Evolutionary conservation across 2,329 filamentous ascomycete genomes (phyloP), one percentile per base, ranked within the genome.

Genomic region (Ophiostoma montium): DNA sequence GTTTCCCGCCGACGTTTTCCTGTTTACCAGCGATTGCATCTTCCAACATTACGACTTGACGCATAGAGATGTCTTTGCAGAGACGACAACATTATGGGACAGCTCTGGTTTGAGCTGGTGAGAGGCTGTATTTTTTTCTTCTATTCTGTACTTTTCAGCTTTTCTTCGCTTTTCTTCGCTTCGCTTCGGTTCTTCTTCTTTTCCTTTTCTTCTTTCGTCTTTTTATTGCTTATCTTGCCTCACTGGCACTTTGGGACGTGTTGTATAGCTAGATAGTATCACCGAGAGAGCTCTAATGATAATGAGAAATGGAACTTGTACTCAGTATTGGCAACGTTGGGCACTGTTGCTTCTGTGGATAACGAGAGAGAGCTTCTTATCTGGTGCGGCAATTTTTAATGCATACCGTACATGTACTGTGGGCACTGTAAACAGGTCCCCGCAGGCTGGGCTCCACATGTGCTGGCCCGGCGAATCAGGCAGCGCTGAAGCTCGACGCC

Each of bases 351-450:
- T 23, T 33, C 23, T 13, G 16, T 45, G 19, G 33, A 42, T 44
- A 41, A 41, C 38, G 36, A n/a, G n/a, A n/a, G 36, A 19, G 38
- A 48, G 46, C 30, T 48, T 30, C 35, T 46, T 43, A 50, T 51
- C 36, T 48, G 35, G 19, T 54, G 51, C 48, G 50, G 53, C 50
- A 49, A 54, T 53, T 54, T n/a, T 43, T 31, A n/a, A 15, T 19
- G 13, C 50, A 23, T 35, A 53, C 49, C 3, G 50, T 47, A 15
- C 27, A 12, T 13, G n/a, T 16, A 52, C 52, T 43, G 50, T 49
- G 23, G 16, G 5, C 35, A 49, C 49, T 51, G 52, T 51, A 27
- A 10, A 1, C 9, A 42, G 30, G 27, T 36, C 52, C 52, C 52
- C 50, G 46, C 50, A 49, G 38, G 43, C 45, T 32, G 33, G 42